Evolutionary conservation across 257 asterid species (phyloP), one percentile per base, ranked within the genome.

Genomic region (Gynochthodes officinalis): DNA sequence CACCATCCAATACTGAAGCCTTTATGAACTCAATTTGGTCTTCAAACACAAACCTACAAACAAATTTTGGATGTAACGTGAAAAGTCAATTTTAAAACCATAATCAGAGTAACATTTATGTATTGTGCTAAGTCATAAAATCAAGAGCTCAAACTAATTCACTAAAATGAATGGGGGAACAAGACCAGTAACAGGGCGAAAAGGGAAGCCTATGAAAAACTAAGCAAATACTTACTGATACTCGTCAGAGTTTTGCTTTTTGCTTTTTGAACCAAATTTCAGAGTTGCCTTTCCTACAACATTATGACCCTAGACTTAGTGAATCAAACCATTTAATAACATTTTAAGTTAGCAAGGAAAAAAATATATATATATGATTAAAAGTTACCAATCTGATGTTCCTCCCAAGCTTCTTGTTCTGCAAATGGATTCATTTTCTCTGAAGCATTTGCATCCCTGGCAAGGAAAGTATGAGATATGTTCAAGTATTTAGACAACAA

Each of bases 341-440:
- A 72, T 25, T 4, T 67, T 16, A 40, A 10, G 73, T 60, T 61
- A 74, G 30, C 19, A 64, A 64, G 69, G n/a, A 71, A 28, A 25
- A 43, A 54, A 32, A 79, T 39, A n/a, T n/a, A n/a, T n/a, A n/a
- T n/a, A n/a, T 66, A 58, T 55, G 46, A 54, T 53, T 68, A 65
- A 61, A 58, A 69, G 25, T 70, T 83, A 88, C 96, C 97, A 59
- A 91, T 91, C 87, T 94, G 99, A 81, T 94, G 96, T 7, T 94
- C 97, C 84, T 94, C 99, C 99, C 99, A 94, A 23, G 97, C 99
- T 86, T 94, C 97, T 84, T 94, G 97, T 82, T 94, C 99, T 19
- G 97, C 97, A 84, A 94, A 94, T 7, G 97, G 97, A 79, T 94
- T 89, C 97, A 94, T 94, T 86, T 94, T 94, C 76, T 91, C 97